These are phyloP conservation scores for Gossypium laxum DNA, from an alignment of 441 rosid genomes.

Conservation along the genomic window DNA sequence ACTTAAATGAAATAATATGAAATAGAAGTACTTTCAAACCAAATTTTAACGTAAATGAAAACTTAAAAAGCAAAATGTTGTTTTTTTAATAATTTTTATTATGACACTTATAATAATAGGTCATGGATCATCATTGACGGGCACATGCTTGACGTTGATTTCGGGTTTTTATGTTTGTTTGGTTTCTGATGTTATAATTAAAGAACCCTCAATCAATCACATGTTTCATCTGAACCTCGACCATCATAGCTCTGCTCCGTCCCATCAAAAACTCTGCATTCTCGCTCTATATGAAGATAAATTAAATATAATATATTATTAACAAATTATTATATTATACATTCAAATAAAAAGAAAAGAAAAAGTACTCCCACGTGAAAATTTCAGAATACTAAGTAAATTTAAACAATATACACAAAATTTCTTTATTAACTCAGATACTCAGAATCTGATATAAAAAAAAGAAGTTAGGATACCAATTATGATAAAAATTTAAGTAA, in stretches of 20 bases:
- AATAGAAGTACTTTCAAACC: no score
- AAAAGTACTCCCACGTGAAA: not conserved
- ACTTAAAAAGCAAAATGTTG: no score
- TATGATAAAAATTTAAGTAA: no score
- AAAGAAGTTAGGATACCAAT: no score
- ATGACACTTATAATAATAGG: not conserved
- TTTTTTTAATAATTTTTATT: not conserved
- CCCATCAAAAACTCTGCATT: not conserved
- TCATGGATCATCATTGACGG: not conserved
- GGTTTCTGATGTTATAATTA: not conserved
- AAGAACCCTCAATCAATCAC: not conserved
- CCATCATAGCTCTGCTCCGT: not conserved
- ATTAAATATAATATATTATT: not conserved
- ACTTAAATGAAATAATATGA: no score
- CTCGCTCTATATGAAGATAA: not conserved
- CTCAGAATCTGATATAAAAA: no score
- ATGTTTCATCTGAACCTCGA: not conserved
- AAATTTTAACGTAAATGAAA: no score
- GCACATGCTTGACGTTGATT: not conserved
- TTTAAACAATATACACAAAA: not conserved
- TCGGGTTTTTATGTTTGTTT: no score
- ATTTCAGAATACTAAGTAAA: not conserved
- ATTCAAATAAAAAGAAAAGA: not conserved
- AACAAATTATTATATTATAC: not conserved
- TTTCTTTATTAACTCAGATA: no score